These are phyloP conservation scores for Purpureocillium lavendulum DNA, from an alignment of 2,329 filamentous ascomycete genomes.

Conservation along the genomic window DNA sequence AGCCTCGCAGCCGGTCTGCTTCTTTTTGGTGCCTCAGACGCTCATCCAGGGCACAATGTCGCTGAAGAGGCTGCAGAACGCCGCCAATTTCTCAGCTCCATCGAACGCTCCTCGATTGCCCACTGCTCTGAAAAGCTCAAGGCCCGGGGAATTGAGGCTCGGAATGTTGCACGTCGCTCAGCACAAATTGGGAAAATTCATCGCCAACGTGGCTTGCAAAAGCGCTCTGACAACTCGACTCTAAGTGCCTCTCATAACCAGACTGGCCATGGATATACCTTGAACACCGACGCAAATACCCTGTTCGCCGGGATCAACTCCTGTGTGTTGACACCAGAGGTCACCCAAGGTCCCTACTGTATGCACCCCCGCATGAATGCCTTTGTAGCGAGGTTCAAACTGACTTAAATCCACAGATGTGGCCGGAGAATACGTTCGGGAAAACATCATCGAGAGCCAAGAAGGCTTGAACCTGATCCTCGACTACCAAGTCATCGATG, in stretches of 20 bases:
- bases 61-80: slow-evolving; percentile 40
- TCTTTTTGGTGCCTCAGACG: slow-evolving; percentile 7
- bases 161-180: slow-evolving; percentile 35
- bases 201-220: slow-evolving; percentile 22
- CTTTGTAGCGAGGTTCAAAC: background rate
- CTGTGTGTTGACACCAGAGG: slow-evolving; percentile 41
- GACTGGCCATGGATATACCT: slow-evolving; percentile 22
- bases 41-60: slow-evolving; percentile 41
- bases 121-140: slow-evolving; percentile 39
- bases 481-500: slow-evolving; percentile 36
- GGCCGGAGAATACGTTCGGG: slow-evolving; percentile 22
- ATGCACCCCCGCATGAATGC: background rate
- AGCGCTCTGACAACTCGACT: slow-evolving; percentile 21
- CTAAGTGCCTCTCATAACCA: slow-evolving; percentile 28
- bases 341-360: slow-evolving; percentile 40
- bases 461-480: slow-evolving; percentile 30
- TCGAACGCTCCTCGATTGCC: slow-evolving; percentile 30
- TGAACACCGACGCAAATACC: slow-evolving; percentile 18
- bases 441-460: slow-evolving; percentile 31
- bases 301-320: slow-evolving; percentile 31
- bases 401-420: slow-evolving; percentile 13
- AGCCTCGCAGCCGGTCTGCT: background rate
- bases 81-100: slow-evolving; percentile 29
- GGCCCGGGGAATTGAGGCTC: slow-evolving; percentile 34
- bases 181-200: slow-evolving; percentile 31